Evolutionary conservation across 768 basidiomycete genomes (phyloP).

Genomic region (Tulasnella sp.): DNA sequence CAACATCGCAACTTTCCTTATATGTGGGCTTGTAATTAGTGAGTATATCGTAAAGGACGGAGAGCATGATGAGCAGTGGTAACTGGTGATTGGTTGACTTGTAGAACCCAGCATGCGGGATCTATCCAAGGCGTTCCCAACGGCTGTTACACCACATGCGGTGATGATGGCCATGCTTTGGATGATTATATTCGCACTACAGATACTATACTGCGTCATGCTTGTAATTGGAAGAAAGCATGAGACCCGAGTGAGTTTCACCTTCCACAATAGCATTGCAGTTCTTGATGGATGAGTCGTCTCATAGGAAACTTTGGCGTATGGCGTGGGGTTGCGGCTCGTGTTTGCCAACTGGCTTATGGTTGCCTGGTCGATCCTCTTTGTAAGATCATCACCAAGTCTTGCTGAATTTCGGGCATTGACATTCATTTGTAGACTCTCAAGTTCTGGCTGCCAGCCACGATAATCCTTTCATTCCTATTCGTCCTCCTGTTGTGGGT

Average conservation of each 20-base stretch:
- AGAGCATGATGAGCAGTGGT: neutral
- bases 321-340: constrained; percentile 69
- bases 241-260: constrained; percentile 58
- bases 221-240: constrained; percentile 56
- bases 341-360: constrained; percentile 69
- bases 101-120: constrained; percentile 29
- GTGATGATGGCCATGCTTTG: constrained; percentile 49
- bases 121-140: constrained; percentile 44
- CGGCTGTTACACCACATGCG: constrained; percentile 58
- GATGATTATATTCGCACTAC: constrained; percentile 44
- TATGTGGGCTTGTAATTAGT: constrained; percentile 53
- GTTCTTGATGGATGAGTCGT: neutral
- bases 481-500: constrained; percentile 63
- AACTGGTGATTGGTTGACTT: no score
- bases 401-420: neutral
- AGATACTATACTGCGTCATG: constrained; percentile 74
- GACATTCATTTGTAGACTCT: constrained; percentile 47
- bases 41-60: constrained; percentile 33
- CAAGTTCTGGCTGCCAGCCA: constrained; percentile 62
- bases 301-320: constrained; percentile 46
- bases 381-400: constrained; percentile 33
- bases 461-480: constrained; percentile 58
- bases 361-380: constrained; percentile 68
- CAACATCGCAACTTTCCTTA: constrained; percentile 56
- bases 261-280: neutral